Percentiles rank a stretch among this genome's conserved stretches.
Evolutionary conservation across 208 protist species (phyloP).

Genomic region (Leptomonas seymouri): DNA sequence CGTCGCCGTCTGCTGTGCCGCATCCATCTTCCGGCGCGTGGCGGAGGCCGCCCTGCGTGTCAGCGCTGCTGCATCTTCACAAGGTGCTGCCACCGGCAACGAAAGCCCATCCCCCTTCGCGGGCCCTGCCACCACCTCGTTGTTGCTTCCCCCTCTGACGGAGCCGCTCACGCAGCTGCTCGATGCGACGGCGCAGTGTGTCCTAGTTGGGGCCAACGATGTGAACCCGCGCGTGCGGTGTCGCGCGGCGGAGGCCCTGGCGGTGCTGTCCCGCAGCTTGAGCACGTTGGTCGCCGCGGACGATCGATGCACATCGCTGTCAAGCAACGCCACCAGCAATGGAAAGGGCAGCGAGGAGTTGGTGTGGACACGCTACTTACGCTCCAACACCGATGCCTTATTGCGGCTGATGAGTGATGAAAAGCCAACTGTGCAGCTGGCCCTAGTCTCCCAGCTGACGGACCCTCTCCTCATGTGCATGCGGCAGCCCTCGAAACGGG

Average conservation of each 20-base stretch:
- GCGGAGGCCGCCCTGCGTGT: conserved; percentile 43
- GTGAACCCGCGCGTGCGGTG: conserved; percentile 54
- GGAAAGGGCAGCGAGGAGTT: conserved; percentile 4
- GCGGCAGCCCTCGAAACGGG: conserved; percentile 9
- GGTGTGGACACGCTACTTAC: conserved; percentile 45
- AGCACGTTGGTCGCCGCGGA: conserved; percentile 44
- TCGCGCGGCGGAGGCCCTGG: conserved; percentile 51
- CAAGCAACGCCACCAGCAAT: conserved; percentile 6
- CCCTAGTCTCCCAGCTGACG: conserved; percentile 67
- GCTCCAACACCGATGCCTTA: conserved; percentile 48
- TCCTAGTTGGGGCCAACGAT: conserved; percentile 43
- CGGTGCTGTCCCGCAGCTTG: conserved; percentile 54
- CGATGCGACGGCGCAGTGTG: conserved; percentile 42
- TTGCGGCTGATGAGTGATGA: conserved; percentile 59
- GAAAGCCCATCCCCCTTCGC: neutral
- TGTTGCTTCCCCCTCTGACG: neutral
- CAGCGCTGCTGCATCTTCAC: neutral
- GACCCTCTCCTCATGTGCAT: conserved; percentile 45
- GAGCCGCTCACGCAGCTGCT: conserved; percentile 30
- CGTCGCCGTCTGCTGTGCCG: conserved; percentile 40
- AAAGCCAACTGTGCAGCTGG: conserved; percentile 65
- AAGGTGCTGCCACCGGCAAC: neutral
- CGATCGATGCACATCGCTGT: neutral
- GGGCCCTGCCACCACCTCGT: neutral
- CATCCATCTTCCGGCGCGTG: conserved; percentile 35